Percentiles rank a stretch among this genome's conserved stretches.
These are phyloP conservation scores for Daedaleopsis nitida DNA, from an alignment of 768 basidiomycete genomes.

Conservation along the genomic window DNA sequence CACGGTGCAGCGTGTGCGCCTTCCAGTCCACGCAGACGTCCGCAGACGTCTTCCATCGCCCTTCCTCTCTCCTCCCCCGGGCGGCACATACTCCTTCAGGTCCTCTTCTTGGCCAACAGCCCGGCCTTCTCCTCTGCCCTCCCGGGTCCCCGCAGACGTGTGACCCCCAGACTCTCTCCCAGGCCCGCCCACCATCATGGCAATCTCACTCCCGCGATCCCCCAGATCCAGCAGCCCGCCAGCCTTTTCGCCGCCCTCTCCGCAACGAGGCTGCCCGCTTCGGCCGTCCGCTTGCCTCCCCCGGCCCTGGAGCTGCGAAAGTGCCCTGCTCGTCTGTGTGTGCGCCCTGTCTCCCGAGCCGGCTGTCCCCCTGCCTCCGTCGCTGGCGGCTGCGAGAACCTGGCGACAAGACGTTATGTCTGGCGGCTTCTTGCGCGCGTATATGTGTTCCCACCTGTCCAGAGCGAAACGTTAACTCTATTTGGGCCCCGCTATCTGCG, in stretches of 20 bases:
- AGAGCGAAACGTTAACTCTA: slow-evolving; percentile 16
- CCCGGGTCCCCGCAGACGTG: slow-evolving; percentile 14
- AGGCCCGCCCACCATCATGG: slow-evolving; percentile 11
- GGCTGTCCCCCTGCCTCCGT: background rate
- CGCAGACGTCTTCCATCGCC: background rate
- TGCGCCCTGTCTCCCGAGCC: background rate
- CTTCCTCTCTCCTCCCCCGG: slow-evolving; percentile 9
- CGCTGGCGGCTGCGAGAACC: too few species aligned
- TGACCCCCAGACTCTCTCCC: slow-evolving; percentile 8
- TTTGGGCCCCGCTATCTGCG: slow-evolving; percentile 19
- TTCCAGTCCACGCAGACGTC: slow-evolving; percentile 2
- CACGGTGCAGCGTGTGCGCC: slow-evolving; percentile 11
- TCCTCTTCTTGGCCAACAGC: slow-evolving; percentile 1
- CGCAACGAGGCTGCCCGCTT: background rate
- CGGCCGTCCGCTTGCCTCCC: background rate
- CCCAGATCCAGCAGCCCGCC: slow-evolving; percentile 8
- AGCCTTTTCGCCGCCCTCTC: slow-evolving; percentile 4
- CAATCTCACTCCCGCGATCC: slow-evolving; percentile 15
- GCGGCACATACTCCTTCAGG: slow-evolving; percentile 11
- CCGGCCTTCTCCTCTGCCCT: slow-evolving; percentile 13
- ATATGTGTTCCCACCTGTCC: slow-evolving; percentile 14
- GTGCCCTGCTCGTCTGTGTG: slow-evolving; percentile 3
- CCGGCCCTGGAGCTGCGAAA: background rate
- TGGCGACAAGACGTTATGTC: too few species aligned
- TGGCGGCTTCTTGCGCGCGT: too few species aligned